phyloP scores from a whole-genome alignment of 345 rosid genomes.

The Barbarea vulgaris region DNA sequence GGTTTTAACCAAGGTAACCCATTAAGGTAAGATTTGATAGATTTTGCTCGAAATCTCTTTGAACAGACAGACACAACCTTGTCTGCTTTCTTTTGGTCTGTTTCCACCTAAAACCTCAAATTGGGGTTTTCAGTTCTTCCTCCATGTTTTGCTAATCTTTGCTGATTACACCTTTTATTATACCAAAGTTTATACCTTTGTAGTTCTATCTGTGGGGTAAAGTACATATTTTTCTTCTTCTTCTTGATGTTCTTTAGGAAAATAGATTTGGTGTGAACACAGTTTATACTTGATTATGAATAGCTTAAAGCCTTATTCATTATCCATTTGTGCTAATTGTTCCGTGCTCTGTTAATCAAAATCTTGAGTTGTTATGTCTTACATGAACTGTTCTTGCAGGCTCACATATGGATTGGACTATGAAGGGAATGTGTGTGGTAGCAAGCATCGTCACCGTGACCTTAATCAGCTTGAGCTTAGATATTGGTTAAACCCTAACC shows the following conservation, averaged over 20 bases:
- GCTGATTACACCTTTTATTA: background rate
- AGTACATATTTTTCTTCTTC: slow-evolving; percentile 14
- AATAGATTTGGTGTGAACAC: slow-evolving; percentile 22
- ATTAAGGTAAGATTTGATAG: slow-evolving; percentile 49
- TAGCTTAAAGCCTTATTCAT: background rate
- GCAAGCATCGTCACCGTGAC: slow-evolving; percentile 70
- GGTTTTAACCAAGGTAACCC: slow-evolving; percentile 96
- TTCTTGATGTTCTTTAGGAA: slow-evolving; percentile 19
- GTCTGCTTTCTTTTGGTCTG: background rate
- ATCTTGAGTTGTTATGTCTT: slow-evolving; percentile 1
- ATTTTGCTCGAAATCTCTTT: slow-evolving; percentile 10
- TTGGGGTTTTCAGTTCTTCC: slow-evolving; percentile 21
- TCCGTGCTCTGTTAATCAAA: background rate
- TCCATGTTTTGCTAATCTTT: slow-evolving; percentile 5
- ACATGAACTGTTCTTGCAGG: slow-evolving; percentile 49
- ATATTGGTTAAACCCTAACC: slow-evolving; percentile 94
- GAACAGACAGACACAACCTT: background rate
- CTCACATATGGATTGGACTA: slow-evolving; percentile 96
- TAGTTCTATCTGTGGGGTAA: slow-evolving; percentile 6
- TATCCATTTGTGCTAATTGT: background rate
- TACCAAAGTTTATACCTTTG: slow-evolving; percentile 23
- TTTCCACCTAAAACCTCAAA: slow-evolving; percentile 23
- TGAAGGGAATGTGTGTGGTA: slow-evolving; percentile 95
- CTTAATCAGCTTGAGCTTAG: slow-evolving; percentile 78
- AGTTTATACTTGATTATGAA: slow-evolving; percentile 1